phyloP scores from a whole-genome alignment of 2,329 filamentous ascomycete genomes.

The Penicillium sp. region DNA sequence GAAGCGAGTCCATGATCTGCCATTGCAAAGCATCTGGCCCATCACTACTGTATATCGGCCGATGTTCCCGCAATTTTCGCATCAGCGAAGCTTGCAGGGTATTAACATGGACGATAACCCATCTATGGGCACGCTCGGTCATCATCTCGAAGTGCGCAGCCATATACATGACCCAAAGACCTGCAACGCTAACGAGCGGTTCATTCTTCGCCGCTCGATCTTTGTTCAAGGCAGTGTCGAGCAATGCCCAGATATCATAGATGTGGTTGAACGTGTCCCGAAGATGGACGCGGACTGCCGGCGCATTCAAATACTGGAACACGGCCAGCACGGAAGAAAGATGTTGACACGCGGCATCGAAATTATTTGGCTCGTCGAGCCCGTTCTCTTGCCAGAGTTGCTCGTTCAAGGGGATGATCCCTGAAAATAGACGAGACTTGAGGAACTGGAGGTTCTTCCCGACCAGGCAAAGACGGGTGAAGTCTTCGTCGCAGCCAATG shows the following conservation, averaged over 20 bases:
- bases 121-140: slow-evolving; percentile 22
- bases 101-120: slow-evolving; percentile 20
- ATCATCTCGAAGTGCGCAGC: slow-evolving; percentile 23
- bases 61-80: slow-evolving; percentile 7
- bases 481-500: slow-evolving; percentile 15
- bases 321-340: slow-evolving; percentile 20
- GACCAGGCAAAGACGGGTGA: slow-evolving; percentile 15
- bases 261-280: slow-evolving; percentile 27
- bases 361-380: slow-evolving; percentile 17
- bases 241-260: slow-evolving; percentile 15
- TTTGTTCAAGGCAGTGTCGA: slow-evolving; percentile 19
- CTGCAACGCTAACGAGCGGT: slow-evolving; percentile 13
- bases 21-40: slow-evolving; percentile 15
- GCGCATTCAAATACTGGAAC: slow-evolving; percentile 27
- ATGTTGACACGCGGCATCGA: slow-evolving; percentile 25
- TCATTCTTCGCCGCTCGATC: slow-evolving; percentile 3
- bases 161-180: slow-evolving; percentile 25
- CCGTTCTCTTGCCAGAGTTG: slow-evolving; percentile 25
- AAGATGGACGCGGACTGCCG: slow-evolving; percentile 10
- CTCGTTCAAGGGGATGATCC: slow-evolving; percentile 26
- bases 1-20: slow-evolving; percentile 14
- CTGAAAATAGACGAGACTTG: slow-evolving; percentile 27
- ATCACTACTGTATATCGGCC: not conserved
- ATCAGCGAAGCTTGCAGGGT: slow-evolving; percentile 15
- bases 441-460: slow-evolving; percentile 26